These are phyloP conservation scores for Clitopilus passeckerianus DNA, from an alignment of 768 basidiomycete genomes.

Conservation along the genomic window DNA sequence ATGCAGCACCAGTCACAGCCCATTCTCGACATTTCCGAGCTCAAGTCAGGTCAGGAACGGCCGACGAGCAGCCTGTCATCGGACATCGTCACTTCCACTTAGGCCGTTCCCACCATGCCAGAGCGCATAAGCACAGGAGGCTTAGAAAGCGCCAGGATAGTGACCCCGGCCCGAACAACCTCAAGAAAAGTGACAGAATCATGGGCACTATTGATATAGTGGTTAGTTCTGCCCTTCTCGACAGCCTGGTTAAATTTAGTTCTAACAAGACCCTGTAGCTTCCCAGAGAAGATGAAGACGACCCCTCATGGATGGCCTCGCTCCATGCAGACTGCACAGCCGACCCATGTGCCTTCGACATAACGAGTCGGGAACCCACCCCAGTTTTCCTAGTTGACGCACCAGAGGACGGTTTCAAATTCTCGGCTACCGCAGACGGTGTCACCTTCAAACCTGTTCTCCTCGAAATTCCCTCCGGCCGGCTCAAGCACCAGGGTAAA, in stretches of 20 bases:
- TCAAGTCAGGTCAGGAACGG: not conserved
- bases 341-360: not conserved
- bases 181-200: not conserved
- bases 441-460: not conserved
- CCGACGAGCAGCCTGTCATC: not conserved
- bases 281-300: not conserved
- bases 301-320: not conserved
- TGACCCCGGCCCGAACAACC: not conserved
- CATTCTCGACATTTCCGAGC: not conserved
- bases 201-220: not conserved
- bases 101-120: not conserved
- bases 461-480: not conserved
- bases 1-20: not conserved
- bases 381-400: not conserved
- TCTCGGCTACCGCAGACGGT: not conserved
- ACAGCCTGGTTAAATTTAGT: too few species aligned
- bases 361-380: not conserved
- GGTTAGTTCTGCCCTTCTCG: not conserved
- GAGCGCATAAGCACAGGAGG: not conserved
- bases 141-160: not conserved
- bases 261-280: not conserved
- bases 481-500: not conserved
- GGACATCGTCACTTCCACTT: not conserved
- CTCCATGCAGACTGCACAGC: not conserved
- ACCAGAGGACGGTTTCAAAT: not conserved